A percentile compares a stretch with the other conserved stretches of the same genome.
Evolutionary conservation across 2,329 filamentous ascomycete species (phyloP).

Genomic region (Stylonectria norvegica): DNA sequence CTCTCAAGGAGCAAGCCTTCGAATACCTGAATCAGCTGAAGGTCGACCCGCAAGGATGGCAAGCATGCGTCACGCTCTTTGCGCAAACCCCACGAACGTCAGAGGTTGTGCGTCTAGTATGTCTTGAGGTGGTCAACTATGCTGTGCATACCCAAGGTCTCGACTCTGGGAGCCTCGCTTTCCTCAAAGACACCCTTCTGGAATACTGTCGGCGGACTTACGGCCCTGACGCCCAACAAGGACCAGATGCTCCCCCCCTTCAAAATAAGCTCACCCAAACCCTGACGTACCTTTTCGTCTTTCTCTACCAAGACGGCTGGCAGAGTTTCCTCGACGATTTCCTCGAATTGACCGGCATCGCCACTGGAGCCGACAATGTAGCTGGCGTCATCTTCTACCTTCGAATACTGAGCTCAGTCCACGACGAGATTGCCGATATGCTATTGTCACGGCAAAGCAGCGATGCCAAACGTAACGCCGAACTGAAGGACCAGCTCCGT

Average conservation of each 20-base stretch:
- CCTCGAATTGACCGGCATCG: constrained; percentile 65
- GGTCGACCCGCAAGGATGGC: constrained; percentile 81
- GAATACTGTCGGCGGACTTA: constrained; percentile 78
- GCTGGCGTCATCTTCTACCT: constrained; percentile 82
- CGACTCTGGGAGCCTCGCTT: constrained; percentile 66
- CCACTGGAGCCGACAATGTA: constrained; percentile 65
- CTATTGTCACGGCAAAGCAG: constrained; percentile 73
- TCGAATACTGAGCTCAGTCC: constrained; percentile 81
- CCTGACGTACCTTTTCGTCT: constrained; percentile 87
- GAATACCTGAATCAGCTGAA: constrained; percentile 77
- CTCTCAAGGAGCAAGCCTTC: constrained; percentile 77
- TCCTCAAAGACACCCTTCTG: constrained; percentile 78
- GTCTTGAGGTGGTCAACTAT: constrained; percentile 89
- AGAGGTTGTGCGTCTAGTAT: constrained; percentile 84
- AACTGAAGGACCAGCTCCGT: constrained; percentile 87
- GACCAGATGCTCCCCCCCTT: constrained; percentile 69
- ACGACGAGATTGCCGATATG: constrained; percentile 96
- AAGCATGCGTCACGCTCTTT: constrained; percentile 83
- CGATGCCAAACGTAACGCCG: constrained; percentile 80
- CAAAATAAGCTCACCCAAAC: constrained; percentile 98
- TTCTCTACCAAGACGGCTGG: constrained; percentile 84
- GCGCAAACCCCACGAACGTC: constrained; percentile 70
- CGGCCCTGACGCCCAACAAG: constrained; percentile 53
- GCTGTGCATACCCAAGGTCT: constrained; percentile 78
- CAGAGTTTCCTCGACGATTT: constrained; percentile 89